Evolutionary conservation across 106 monocot species (phyloP), one percentile per base, ranked within the genome.

Genomic region (Phalaenopsis equestris): DNA sequence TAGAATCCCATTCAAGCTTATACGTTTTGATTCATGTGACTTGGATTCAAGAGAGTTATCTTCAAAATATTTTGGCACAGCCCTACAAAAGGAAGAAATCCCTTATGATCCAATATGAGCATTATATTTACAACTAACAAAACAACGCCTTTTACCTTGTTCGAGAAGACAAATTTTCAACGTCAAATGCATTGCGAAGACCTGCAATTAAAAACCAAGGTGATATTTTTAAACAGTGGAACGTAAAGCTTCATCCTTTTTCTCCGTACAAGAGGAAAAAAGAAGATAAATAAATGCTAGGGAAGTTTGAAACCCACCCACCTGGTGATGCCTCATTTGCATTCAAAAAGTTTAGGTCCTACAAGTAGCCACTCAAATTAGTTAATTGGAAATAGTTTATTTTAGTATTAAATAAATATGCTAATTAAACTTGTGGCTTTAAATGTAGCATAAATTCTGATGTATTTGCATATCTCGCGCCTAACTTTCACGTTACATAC

Each of bases 21-120:
- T 52, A 49, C 24, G 49, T 14, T 30, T 48, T 23, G 76, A 76
- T 52, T n/a, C 23, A 49, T 49, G 24, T 49, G 42, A 76, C 10
- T 47, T 17, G 30, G 46, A 5, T 48, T 19, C 49, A 14, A 30
- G 1, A 14, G 76, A 21, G 49, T 42, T 76, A 2, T 76, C 76
- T 76, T 76, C 49, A 42, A 76, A 52, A 49, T 76, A 76, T 23
- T 76, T 76, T 47, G 76, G 49, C 30, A 76, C 76, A 76, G 76
- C 76, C 49, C 76, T 76, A 49, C 46, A 76, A 8, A 5, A 76
- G 10, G 18, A 48, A 47, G 42, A 42, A 43, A 42, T 76, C 42
- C 24, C 30, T 76, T 42, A 11, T 11, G 42, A 43, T 76, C 52
- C 30, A 49, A 52, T 14, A 3, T 8, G 42, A 70, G 38, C 12